Conservation (phyloP, 2,329 filamentous ascomycete species). For the Davidsoniella australis region DNA sequence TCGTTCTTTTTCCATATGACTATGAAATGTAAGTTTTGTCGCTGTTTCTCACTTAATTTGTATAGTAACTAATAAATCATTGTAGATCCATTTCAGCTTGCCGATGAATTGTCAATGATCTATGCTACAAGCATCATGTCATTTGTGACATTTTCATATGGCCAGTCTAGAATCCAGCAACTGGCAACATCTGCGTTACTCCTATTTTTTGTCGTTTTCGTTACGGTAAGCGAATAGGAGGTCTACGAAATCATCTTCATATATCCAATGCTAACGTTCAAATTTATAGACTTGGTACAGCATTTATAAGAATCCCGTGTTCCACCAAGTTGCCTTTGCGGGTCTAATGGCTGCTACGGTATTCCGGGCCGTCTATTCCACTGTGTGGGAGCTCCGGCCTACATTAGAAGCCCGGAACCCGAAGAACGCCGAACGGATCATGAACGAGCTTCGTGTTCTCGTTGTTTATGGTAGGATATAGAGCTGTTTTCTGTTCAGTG, state of each 20-base stretch:
- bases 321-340: slow-evolving; percentile 69
- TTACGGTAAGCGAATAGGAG: slow-evolving; percentile 44
- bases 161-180: slow-evolving; percentile 32
- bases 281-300: slow-evolving; percentile 41
- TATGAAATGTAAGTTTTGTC: slow-evolving; percentile 31
- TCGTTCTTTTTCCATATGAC: slow-evolving; percentile 40
- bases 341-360: slow-evolving; percentile 54
- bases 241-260: no score
- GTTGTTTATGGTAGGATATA: slow-evolving; percentile 33
- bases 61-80: neutral
- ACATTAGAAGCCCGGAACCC: slow-evolving; percentile 28
- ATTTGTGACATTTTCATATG: slow-evolving; percentile 57
- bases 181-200: slow-evolving; percentile 39
- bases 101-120: slow-evolving; percentile 43
- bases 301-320: slow-evolving; percentile 62
- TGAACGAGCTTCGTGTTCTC: slow-evolving; percentile 60
- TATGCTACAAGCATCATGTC: slow-evolving; percentile 40
- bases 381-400: slow-evolving; percentile 36
- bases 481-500: neutral
- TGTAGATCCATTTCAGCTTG: slow-evolving; percentile 29
- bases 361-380: slow-evolving; percentile 57
- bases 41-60: neutral
- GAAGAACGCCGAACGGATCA: slow-evolving; percentile 28
- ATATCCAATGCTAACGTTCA: no score
- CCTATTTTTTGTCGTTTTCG: slow-evolving; percentile 40